Base-by-base conservation (phyloP, 2,329 filamentous ascomycete species). In the Paecilomyces variotii region DNA sequence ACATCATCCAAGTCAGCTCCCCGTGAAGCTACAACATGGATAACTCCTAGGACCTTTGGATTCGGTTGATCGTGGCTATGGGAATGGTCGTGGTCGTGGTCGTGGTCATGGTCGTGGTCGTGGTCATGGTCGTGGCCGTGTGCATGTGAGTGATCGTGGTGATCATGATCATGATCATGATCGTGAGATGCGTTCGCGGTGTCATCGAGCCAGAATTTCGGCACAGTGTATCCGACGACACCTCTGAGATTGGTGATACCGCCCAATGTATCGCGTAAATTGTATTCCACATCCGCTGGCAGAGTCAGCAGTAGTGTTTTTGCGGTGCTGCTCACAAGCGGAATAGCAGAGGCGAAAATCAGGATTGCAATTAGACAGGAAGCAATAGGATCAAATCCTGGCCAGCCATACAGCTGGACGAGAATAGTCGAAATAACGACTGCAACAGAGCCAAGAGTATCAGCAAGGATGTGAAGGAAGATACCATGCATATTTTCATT, bases 401-500 rank as follows among this genome's bases (percentile, higher is more conserved):
- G 84, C 91, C 93, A 97, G 14, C 89, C 89, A 69, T 90, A 88
- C 67, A 90, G 87, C 69, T 95, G 88, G 0, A 95, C 96, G 25
- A 97, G 80, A 0, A 90, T 78, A 0, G 94, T 99, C 6, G 91
- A 97, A 34, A 91, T 85, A 61, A 99, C 96, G 54, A 99, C 94
- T 0, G 94, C 94, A 1, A 92, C 89, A 57, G 92, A 97, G 27
- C 94, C 94, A 30, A 97, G 85, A 0, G 94, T 96, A 71, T 99
- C 94, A 4, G 94, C 94, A 28, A 97, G 81, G 55, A 99, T 90
- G 69, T 99, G 94, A 24, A 99, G 80, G 74, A 96, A 99, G 64
- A 99, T 97, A 11, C 94, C 94, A 66, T 94, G 85, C 92, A 99
- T 97, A 70, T 99, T 99, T 68, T 99, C 94, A 72, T 96, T 96